Conservation (phyloP, 495 filamentous ascomycete genomes). For the Penicillium alfredii region DNA sequence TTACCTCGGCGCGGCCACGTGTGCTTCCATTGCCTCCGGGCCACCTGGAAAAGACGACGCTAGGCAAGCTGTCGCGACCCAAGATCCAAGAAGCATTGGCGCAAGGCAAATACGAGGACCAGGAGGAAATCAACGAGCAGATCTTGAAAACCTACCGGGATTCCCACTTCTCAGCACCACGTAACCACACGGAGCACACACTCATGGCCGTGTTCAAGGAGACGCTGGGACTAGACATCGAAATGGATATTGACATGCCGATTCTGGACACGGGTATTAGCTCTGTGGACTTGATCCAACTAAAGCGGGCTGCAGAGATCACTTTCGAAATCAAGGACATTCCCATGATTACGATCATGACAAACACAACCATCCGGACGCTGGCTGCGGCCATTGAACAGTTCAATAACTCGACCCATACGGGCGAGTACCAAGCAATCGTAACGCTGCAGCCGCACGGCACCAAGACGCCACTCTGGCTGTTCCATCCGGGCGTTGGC, state of each 20-base stretch:
- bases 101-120: constrained; percentile 20
- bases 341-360: constrained; percentile 3
- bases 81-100: constrained; percentile 34
- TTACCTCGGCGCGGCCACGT: neutral
- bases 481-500: constrained; percentile 49
- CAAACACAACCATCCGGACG: neutral
- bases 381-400: neutral
- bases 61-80: constrained; percentile 45
- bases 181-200: neutral
- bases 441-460: constrained; percentile 39
- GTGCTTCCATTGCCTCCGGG: constrained; percentile 13
- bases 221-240: neutral
- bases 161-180: neutral
- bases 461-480: constrained; percentile 43
- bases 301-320: neutral
- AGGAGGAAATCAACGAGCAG: neutral
- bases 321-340: neutral
- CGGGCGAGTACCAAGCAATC: constrained; percentile 39
- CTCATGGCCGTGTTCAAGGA: neutral
- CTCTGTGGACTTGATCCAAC: constrained; percentile 1
- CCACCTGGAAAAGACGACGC: constrained; percentile 27
- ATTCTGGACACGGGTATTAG: neutral
- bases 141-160: neutral
- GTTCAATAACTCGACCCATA: neutral
- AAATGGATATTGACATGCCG: neutral